Percentiles rank a stretch among this genome's conserved stretches.
Conservation (phyloP, 768 basidiomycete genomes). For the Lactifluus subvellereus region DNA sequence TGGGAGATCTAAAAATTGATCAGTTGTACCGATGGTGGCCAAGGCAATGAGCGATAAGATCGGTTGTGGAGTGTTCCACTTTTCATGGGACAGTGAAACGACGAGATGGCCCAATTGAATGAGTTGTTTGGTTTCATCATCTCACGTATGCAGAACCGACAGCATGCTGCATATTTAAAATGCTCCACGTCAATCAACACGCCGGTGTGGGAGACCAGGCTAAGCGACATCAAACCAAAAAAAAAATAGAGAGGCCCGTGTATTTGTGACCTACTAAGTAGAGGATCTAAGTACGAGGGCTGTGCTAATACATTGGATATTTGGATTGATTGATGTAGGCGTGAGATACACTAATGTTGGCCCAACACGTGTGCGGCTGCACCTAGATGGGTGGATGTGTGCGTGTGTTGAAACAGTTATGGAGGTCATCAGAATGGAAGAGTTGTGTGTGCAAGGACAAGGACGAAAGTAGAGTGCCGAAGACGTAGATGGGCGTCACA, state of each 20-base stretch:
- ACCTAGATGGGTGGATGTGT: not conserved
- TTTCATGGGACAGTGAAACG: too few species aligned
- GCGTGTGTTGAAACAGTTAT: constrained; percentile 1
- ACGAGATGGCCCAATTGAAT: too few species aligned
- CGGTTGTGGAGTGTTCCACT: not conserved
- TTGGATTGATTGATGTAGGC: constrained; percentile 13
- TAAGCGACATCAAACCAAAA: constrained; percentile 7
- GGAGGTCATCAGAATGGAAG: not conserved
- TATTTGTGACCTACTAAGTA: constrained; percentile 20
- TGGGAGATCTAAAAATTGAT: not conserved
- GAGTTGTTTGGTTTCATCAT: not conserved
- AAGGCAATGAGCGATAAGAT: not conserved
- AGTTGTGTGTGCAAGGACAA: not conserved
- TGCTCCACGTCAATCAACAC: not conserved
- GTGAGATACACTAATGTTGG: constrained; percentile 18
- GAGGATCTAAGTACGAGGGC: constrained; percentile 20
- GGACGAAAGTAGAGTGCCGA: not conserved
- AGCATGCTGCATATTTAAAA: not conserved
- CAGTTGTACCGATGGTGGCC: constrained; percentile 9
- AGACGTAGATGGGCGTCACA: not conserved
- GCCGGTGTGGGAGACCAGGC: not conserved
- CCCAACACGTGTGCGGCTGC: constrained; percentile 4
- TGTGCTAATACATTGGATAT: constrained; percentile 22
- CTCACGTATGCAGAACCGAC: not conserved
- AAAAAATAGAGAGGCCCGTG: constrained; percentile 10